A percentile compares a stretch with the other conserved stretches of the same genome.
These are phyloP conservation scores for Citrullus mucosospermus DNA, from an alignment of 306 rosid genomes.

Conservation along the genomic window DNA sequence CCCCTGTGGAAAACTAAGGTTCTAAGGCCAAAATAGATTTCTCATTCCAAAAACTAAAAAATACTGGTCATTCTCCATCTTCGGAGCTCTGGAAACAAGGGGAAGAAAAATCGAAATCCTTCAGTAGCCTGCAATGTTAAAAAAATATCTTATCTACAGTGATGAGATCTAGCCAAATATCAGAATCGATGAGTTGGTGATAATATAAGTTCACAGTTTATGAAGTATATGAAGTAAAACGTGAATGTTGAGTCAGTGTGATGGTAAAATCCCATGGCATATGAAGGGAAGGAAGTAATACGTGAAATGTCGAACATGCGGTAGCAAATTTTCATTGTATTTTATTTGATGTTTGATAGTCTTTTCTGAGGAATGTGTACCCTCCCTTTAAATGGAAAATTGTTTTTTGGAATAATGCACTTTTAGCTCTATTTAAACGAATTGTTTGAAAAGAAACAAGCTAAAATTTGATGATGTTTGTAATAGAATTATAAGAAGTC, in stretches of 20 bases:
- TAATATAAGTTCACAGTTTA: background rate
- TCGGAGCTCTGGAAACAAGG: background rate
- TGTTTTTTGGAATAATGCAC: background rate
- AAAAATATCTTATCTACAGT: background rate
- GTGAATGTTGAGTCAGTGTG: background rate
- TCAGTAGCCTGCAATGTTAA: background rate
- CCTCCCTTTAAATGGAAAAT: background rate
- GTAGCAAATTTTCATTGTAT: background rate
- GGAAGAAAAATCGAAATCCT: background rate
- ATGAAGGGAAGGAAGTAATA: background rate
- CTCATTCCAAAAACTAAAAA: background rate
- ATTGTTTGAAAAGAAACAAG: background rate
- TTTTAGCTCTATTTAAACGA: background rate
- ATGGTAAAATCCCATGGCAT: background rate
- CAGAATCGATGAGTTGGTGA: background rate
- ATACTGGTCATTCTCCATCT: background rate
- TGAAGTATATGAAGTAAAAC: background rate
- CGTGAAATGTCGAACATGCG: background rate
- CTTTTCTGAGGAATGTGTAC: background rate
- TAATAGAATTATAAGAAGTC: background rate
- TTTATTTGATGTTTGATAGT: background rate
- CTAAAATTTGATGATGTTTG: background rate
- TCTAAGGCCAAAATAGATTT: background rate
- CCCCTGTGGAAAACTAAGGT: background rate
- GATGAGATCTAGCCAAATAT: background rate